Evolutionary conservation across 2,329 filamentous ascomycete genomes (phyloP).

Genomic region (Penicillium brasilianum): DNA sequence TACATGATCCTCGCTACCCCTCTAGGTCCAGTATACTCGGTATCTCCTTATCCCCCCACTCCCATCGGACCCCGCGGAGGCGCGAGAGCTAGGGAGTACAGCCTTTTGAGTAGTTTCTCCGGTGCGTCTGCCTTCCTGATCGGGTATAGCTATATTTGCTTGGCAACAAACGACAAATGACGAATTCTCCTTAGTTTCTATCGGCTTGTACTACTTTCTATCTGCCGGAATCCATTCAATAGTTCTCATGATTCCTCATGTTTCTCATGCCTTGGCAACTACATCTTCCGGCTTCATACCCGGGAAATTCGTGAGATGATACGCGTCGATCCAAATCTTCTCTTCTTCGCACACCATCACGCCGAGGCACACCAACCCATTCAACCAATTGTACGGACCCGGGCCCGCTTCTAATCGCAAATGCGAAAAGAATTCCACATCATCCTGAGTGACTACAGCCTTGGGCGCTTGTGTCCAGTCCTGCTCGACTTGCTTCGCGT

Average conservation of each 20-base stretch:
- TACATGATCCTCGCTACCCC: background rate
- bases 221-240: background rate
- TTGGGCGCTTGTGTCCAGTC: constrained; percentile 22
- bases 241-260: background rate
- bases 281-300: constrained; percentile 29
- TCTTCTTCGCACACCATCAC: constrained; percentile 31
- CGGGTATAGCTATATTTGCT: constrained; percentile 5
- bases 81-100: background rate
- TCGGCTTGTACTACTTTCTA: background rate
- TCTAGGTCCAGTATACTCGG: background rate
- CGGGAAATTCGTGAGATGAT: constrained; percentile 32
- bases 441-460: constrained; percentile 26
- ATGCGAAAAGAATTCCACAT: constrained; percentile 36
- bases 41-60: background rate
- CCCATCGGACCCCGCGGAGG: background rate
- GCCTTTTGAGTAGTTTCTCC: background rate
- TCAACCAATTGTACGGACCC: constrained; percentile 33
- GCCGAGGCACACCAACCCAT: constrained; percentile 33
- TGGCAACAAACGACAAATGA: background rate
- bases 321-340: constrained; percentile 33
- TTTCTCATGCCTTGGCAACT: constrained; percentile 12
- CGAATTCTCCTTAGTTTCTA: background rate
- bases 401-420: constrained; percentile 29
- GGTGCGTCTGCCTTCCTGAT: constrained; percentile 27
- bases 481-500: constrained; percentile 28